Evolutionary conservation across 2,329 filamentous ascomycete species (phyloP), one percentile per base, ranked within the genome.

Genomic region (Zasmidium angulare): DNA sequence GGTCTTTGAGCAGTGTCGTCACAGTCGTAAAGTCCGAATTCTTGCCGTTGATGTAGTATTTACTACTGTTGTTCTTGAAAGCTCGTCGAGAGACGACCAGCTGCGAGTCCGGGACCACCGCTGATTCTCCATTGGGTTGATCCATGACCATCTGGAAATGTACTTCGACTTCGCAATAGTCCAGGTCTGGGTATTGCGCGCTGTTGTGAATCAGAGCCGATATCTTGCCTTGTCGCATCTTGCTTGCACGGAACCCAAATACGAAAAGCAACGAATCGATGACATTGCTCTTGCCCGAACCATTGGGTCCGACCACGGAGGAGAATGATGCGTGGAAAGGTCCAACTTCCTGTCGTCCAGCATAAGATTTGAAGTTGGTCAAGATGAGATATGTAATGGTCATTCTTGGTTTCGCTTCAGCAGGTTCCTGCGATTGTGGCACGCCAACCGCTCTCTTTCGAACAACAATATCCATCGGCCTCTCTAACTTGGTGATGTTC

Each of bases 281-380:
- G 63, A 99, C 96, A 69, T 99, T 99, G 21, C 95, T 98, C 75
- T 99, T 99, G 60, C 95, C 95, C 10, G 95, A 99, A 62, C 95
- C 95, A 74, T 99, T 99, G 52, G 96, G 95, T 0, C 95, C 96
- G 10, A 99, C 95, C 1, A 99, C 95, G 0, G 95, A 97, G 1
- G 95, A 97, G 77, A 99, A 99, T 0, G 95, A 99, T 1, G 91
- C 85, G 74, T 99, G 95, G 74, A 99, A 99, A 0, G 95, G 95
- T 0, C 95, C 95, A 60, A 99, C 95, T 77, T 96, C 89, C 75
- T 99, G 95, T 62, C 90, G 83, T 2, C 95, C 95, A 17, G 95
- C 95, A 74, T 99, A 99, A 79, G 93, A 98, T 80, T 99, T 99
- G 85, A 99, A 99, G 76, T 99, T 99, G 66, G 86, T 96, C 67